Percentiles rank a stretch among this genome's conserved stretches.
Evolutionary conservation across 768 basidiomycete species (phyloP).

Genomic region (Russula compacta): DNA sequence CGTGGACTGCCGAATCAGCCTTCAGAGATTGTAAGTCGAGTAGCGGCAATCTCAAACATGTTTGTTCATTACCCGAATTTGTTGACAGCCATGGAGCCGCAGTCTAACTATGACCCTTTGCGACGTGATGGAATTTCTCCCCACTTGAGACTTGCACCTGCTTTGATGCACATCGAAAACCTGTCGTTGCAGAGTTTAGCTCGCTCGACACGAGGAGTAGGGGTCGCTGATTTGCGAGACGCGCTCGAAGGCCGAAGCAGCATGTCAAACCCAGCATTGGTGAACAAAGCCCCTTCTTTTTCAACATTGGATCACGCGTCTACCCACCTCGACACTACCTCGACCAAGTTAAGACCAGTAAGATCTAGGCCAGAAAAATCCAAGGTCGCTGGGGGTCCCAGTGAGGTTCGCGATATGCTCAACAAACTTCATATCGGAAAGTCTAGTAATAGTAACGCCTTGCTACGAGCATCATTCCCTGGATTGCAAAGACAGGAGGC

Average conservation of each 20-base stretch:
- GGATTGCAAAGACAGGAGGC: constrained; percentile 38
- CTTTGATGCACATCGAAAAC: constrained; percentile 87
- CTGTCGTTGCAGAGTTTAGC: constrained; percentile 78
- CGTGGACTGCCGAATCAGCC: constrained; percentile 71
- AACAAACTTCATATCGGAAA: constrained; percentile 80
- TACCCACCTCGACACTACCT: constrained; percentile 27
- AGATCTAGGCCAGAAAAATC: constrained; percentile 47
- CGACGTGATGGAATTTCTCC: constrained; percentile 65
- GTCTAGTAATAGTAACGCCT: constrained; percentile 40
- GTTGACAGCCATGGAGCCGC: constrained; percentile 45
- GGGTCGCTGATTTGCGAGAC: constrained; percentile 81
- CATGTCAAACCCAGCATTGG: constrained; percentile 69
- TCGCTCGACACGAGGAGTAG: constrained; percentile 69
- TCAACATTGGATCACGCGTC: constrained; percentile 68
- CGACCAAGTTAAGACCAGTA: constrained; percentile 41
- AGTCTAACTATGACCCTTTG: constrained; percentile 43
- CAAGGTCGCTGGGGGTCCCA: constrained; percentile 41
- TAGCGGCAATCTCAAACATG: neutral
- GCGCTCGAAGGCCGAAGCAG: constrained; percentile 81
- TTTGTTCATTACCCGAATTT: neutral
- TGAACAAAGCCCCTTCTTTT: constrained; percentile 53
- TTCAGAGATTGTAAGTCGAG: constrained; percentile 59
- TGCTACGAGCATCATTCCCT: constrained; percentile 68
- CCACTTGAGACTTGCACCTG: constrained; percentile 71
- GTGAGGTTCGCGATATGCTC: constrained; percentile 73